Evolutionary conservation across 2,329 filamentous ascomycete genomes (phyloP).

Genomic region (Graphilbum ipis-grandicollis): DNA sequence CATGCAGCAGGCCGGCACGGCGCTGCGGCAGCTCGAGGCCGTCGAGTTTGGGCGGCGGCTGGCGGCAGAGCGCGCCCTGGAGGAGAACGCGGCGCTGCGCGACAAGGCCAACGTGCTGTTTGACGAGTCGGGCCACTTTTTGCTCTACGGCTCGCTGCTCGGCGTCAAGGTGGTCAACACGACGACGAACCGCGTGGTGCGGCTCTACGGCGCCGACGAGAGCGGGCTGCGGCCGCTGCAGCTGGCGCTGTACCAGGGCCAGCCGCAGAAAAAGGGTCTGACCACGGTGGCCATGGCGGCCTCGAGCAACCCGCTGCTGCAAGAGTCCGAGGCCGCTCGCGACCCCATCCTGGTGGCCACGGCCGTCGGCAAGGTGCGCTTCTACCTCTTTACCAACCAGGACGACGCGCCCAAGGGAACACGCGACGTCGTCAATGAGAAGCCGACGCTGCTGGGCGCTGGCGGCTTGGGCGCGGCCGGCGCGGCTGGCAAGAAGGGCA

Average conservation of each 20-base stretch:
- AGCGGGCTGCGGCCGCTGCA: slow-evolving; percentile 70
- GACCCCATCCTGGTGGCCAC: slow-evolving; percentile 82
- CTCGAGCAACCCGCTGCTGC: slow-evolving; percentile 77
- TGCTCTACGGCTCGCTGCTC: slow-evolving; percentile 81
- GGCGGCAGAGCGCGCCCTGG: slow-evolving; percentile 61
- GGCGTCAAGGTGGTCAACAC: slow-evolving; percentile 95
- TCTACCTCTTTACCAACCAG: slow-evolving; percentile 97
- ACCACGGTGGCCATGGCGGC: slow-evolving; percentile 96
- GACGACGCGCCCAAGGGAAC: slow-evolving; percentile 60
- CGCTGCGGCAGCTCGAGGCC: slow-evolving; percentile 64
- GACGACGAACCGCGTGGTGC: slow-evolving; percentile 80
- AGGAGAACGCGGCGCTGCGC: slow-evolving; percentile 43
- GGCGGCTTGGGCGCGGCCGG: slow-evolving; percentile 19
- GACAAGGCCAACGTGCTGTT: slow-evolving; percentile 76
- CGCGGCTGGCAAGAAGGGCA: background rate
- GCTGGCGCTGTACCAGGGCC: slow-evolving; percentile 80
- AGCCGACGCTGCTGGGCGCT: slow-evolving; percentile 35
- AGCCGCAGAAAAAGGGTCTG: slow-evolving; percentile 82
- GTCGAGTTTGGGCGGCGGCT: slow-evolving; percentile 83
- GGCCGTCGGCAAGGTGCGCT: slow-evolving; percentile 71
- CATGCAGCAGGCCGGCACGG: slow-evolving; percentile 89
- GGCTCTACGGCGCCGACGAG: slow-evolving; percentile 81
- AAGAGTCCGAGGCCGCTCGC: slow-evolving; percentile 76
- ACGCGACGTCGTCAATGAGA: slow-evolving; percentile 89
- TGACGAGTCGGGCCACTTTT: slow-evolving; percentile 90